Base-by-base conservation (phyloP, 805 yeast species). In the Babjeviella inositovora region DNA sequence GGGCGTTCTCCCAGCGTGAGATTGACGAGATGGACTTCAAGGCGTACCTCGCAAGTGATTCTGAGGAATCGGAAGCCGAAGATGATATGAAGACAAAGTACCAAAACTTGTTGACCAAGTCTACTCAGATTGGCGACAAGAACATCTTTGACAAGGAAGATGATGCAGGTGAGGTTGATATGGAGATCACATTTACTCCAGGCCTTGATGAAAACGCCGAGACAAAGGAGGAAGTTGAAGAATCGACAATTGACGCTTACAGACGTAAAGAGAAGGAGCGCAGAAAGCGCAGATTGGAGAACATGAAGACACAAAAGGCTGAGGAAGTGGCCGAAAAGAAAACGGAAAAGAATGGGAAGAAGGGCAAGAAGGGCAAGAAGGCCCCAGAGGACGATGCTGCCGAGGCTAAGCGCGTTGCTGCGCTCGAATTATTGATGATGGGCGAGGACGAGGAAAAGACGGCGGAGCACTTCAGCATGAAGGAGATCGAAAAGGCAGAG, bases 121-220 rank as follows among this genome's bases (percentile, higher is more conserved):
- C 55, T 16, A 32, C 49, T 3, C 47, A 43, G 23, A 38, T 48
- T 15, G 58, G 52, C 8, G 33, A 37, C 12, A 44, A 35, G 19
- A 35, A 55, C 11, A 39, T 57, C 5, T 52, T 57, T 25, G 43
- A 45, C 3, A 38, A 42, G 8, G 54, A 44, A 8, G 64, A 53
- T 8, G 62, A 52, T 10, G 73, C 68, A 14, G 75, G 57, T 23
- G 87, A 70, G 22, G 74, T 79, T 14, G 95, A 84, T 39, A 79
- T 90, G 82, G 97, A 90, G 45, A 80, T 90, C 36, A 84, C 96
- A 0, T 90, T 90, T 47, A 82, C 85, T 18, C 95, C 97, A 2
- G 96, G 81, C 3, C 49, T 84, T 25, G 63, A 62, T 21, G 68
- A 58, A 14, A 50, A 41, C 11, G 50, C 39, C 18, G 49, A 38